Base-by-base conservation (phyloP, 1,284 basidiomycete species). In the Trametes polyzona region DNA sequence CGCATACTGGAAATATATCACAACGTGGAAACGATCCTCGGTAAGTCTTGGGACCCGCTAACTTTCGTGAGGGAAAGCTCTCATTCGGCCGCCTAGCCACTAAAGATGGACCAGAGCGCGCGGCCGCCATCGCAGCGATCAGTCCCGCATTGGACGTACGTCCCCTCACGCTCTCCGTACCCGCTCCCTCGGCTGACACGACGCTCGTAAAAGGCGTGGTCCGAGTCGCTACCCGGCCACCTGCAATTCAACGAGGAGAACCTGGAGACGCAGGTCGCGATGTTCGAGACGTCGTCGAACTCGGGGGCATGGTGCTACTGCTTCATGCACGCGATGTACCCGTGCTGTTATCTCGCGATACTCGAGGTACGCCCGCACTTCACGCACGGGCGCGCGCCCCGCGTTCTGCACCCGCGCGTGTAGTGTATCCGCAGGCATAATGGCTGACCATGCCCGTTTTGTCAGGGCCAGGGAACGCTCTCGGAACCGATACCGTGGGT, bases 271-370 rank as follows among this genome's bases (percentile, higher is more conserved):
- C 88, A 92, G 63, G 74, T 83, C 61, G 80, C 82, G 9, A 88
- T 90, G 81, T 87, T 90, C 65, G 88, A 90, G 67, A 90, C 88
- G 10, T 81, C 82, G 62, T 87, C 87, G 3, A 91, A 88, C 63
- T 82, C 79, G 17, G 86, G 88, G 46, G 87, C 88, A 10, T 92
- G 90, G 90, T 87, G 84, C 64, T 92, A 82, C 71, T 87, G 82
- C 62, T 78, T 79, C 67, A 87, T 90, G 77, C 90, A 92, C 68
- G 77, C 83, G 33, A 73, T 87, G 60, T 81, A 90, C 63, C 84
- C 86, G 35, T 86, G 86, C 53, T 83, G 82, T 62, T 75, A 80
- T 29, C 74, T 91, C 50, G 86, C 82, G n/a, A 68, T 91, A 29
- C 79, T 82, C 61, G 77, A 80, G 68, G 89, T 90, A 64, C 73